Percentiles rank a stretch among this genome's conserved stretches.
Evolutionary conservation across 139 green algal species (phyloP).

Genomic region (Edaphochlamys debaryana): DNA sequence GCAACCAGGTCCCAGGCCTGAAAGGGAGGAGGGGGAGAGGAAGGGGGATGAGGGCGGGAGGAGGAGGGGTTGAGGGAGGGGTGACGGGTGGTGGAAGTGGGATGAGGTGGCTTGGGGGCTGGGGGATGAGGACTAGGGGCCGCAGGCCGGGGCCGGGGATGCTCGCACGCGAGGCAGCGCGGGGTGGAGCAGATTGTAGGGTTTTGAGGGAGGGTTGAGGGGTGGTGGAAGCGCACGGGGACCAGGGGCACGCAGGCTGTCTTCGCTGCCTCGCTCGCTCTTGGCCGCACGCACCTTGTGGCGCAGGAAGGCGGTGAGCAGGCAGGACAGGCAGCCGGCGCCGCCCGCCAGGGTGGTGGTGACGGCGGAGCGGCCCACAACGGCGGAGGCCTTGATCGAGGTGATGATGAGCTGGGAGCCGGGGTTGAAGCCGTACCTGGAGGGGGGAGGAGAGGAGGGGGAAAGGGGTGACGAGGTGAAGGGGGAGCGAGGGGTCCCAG

Average conservation of each 20-base stretch:
- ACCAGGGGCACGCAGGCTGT: too few relatives aligned
- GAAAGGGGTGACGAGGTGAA: too few relatives aligned
- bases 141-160: too few relatives aligned
- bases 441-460: not conserved
- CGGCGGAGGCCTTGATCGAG: not conserved
- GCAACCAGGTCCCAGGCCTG: constrained; percentile 81
- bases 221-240: not conserved
- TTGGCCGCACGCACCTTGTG: too few relatives aligned
- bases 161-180: too few relatives aligned
- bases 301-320: constrained; percentile 55
- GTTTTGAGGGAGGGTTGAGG: too few relatives aligned
- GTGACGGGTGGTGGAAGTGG: not conserved
- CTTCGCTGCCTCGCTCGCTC: too few relatives aligned
- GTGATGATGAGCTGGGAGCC: constrained; percentile 74
- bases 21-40: constrained; percentile 21
- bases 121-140: too few relatives aligned
- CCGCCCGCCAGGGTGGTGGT: constrained; percentile 86
- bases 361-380: constrained; percentile 69
- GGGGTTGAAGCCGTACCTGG: constrained; percentile 91
- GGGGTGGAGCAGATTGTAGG: too few relatives aligned
- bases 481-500: too few relatives aligned
- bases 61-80: not conserved
- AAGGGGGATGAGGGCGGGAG: too few relatives aligned
- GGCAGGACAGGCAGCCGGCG: constrained; percentile 64
- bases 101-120: not conserved